These are phyloP conservation scores for Isatis tinctoria DNA, from an alignment of 345 rosid species.

Conservation along the genomic window DNA sequence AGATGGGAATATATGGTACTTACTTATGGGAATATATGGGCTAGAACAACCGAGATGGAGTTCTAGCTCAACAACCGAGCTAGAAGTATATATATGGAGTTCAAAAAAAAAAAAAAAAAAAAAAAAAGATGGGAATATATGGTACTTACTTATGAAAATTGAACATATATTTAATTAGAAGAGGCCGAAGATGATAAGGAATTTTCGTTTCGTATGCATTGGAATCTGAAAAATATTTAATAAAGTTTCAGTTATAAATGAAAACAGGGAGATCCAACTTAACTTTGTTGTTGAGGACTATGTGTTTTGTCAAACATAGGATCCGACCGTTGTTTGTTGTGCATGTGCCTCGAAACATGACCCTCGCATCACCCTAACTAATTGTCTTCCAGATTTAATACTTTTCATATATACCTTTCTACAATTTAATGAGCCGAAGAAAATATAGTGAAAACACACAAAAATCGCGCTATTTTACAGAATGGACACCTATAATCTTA, in stretches of 20 bases:
- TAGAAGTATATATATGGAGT: no score
- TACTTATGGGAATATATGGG: no score
- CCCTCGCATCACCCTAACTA: slow-evolving; percentile 32
- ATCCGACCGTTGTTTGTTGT: slow-evolving; percentile 38
- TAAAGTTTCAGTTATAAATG: slow-evolving; percentile 4
- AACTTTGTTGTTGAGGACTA: slow-evolving; percentile 24
- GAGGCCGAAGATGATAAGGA: slow-evolving; percentile 1
- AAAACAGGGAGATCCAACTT: slow-evolving; percentile 27
- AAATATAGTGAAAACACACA: not conserved
- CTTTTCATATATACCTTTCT: slow-evolving; percentile 17
- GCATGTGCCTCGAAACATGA: slow-evolving; percentile 30
- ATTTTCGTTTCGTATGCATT: slow-evolving; percentile 4
- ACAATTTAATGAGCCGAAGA: not conserved
- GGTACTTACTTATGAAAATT: not conserved
- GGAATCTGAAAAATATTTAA: slow-evolving; percentile 16
- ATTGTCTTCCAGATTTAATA: slow-evolving; percentile 26
- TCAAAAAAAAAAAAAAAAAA: no score
- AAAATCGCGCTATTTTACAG: not conserved
- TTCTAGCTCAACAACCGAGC: no score
- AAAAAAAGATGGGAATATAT: not conserved
- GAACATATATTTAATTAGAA: not conserved
- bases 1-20: not conserved
- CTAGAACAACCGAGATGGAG: no score
- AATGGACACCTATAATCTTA: not conserved
- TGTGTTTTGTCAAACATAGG: slow-evolving; percentile 36